A percentile compares a stretch with the other conserved stretches of the same genome.
phyloP scores from a whole-genome alignment of 306 rosid genomes.

The Cotoneaster glaucophyllus region DNA sequence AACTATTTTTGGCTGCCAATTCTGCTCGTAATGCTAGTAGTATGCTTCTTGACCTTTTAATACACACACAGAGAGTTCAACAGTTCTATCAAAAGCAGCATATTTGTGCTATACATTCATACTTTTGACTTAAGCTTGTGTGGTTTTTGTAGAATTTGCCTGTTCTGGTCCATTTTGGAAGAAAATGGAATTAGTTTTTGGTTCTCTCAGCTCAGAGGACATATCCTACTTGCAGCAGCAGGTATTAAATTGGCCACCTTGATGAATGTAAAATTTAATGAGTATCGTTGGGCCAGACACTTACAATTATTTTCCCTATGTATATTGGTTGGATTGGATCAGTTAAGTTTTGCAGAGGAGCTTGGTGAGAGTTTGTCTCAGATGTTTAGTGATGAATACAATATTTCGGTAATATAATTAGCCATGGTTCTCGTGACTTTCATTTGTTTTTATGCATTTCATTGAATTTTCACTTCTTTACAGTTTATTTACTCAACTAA shows the following conservation, averaged over 20 bases:
- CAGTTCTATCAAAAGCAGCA: neutral
- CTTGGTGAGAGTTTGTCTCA: slow-evolving; percentile 54
- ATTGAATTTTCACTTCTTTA: slow-evolving; percentile 12
- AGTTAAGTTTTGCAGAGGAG: slow-evolving; percentile 62
- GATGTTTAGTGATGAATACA: slow-evolving; percentile 45
- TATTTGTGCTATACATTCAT: neutral
- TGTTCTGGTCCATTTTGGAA: slow-evolving; percentile 76
- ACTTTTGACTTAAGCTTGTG: slow-evolving; percentile 24
- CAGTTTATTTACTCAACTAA: slow-evolving; percentile 3
- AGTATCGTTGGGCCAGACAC: slow-evolving; percentile 7
- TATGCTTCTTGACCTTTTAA: slow-evolving; percentile 40
- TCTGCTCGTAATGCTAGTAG: slow-evolving; percentile 65
- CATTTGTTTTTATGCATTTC: slow-evolving; percentile 9
- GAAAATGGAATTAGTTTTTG: slow-evolving; percentile 66
- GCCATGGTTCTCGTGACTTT: slow-evolving; percentile 7
- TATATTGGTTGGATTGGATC: slow-evolving; percentile 42
- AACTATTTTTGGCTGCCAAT: slow-evolving; percentile 58
- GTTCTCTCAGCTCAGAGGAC: slow-evolving; percentile 56
- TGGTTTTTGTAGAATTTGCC: slow-evolving; percentile 50
- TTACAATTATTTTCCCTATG: slow-evolving; percentile 13
- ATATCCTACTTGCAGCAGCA: slow-evolving; percentile 66
- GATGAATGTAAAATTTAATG: slow-evolving; percentile 8
- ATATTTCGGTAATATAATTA: slow-evolving; percentile 45
- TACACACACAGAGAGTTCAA: neutral
- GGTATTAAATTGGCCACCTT: slow-evolving; percentile 39